These are phyloP conservation scores for Leersia perrieri DNA, from an alignment of 176 grass and related monocot genomes.

Conservation along the genomic window DNA sequence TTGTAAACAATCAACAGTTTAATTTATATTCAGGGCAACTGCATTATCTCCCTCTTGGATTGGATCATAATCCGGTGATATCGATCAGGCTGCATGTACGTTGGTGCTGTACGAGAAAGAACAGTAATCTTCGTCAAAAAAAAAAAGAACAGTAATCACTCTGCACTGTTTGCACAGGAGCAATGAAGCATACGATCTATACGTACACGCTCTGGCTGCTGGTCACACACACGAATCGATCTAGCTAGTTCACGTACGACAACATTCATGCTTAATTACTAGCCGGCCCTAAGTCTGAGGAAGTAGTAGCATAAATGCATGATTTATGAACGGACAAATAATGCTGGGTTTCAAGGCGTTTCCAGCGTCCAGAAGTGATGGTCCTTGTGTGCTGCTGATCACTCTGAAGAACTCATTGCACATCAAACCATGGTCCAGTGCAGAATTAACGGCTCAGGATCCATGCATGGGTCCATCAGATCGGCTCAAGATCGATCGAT, in stretches of 20 bases:
- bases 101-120: neutral
- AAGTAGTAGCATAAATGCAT: constrained; percentile 23
- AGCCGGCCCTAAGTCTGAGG: neutral
- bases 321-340: neutral
- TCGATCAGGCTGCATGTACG: neutral
- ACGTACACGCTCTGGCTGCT: neutral
- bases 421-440: neutral
- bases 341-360: neutral
- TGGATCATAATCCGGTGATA: no score
- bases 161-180: neutral
- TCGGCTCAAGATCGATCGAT: neutral
- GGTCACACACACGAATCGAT: no score
- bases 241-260: neutral
- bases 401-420: neutral
- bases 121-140: no score
- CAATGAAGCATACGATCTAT: neutral
- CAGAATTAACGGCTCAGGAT: neutral
- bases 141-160: neutral
- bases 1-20: no score
- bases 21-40: no score
- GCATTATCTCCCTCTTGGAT: no score
- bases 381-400: constrained; percentile 6
- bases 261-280: neutral
- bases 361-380: constrained; percentile 2
- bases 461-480: neutral